These are phyloP conservation scores for Raffaelea ambrosiae DNA, from an alignment of 2,329 filamentous ascomycete species.

Conservation along the genomic window DNA sequence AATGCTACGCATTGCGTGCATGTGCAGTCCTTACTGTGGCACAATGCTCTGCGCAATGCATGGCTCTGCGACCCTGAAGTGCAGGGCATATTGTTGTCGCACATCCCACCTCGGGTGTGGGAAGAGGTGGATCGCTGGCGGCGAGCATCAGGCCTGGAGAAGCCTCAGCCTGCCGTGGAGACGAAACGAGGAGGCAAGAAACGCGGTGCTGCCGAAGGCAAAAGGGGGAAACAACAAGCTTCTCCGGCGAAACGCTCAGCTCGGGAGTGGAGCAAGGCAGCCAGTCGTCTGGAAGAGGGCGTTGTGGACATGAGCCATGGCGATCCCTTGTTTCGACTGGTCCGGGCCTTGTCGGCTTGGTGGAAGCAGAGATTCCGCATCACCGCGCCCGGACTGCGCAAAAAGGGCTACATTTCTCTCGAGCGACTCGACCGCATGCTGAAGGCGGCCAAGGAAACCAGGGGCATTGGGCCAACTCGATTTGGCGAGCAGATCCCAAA, in stretches of 20 bases:
- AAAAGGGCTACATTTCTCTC: conserved; percentile 80
- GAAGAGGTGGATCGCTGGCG: conserved; percentile 68
- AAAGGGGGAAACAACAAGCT: conserved; percentile 26
- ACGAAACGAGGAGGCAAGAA: conserved; percentile 5
- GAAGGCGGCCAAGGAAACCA: conserved; percentile 49
- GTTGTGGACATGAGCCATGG: conserved; percentile 70
- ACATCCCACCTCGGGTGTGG: conserved; percentile 59
- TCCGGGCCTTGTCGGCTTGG: conserved; percentile 70
- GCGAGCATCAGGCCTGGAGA: conserved; percentile 54
- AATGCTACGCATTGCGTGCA: conserved; percentile 79
- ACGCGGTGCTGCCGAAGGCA: conserved; percentile 18
- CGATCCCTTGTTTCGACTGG: conserved; percentile 69
- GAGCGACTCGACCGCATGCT: conserved; percentile 65
- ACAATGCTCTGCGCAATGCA: conserved; percentile 76
- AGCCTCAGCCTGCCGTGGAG: conserved; percentile 8
- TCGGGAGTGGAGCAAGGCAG: conserved; percentile 64
- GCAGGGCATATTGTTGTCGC: conserved; percentile 67
- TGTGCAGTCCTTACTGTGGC: conserved; percentile 79
- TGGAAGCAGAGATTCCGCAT: conserved; percentile 82
- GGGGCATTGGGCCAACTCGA: conserved; percentile 26
- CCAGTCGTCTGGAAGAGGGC: conserved; percentile 60
- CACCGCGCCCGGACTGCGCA: conserved; percentile 73
- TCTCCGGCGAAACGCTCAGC: conserved; percentile 24
- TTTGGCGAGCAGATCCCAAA: conserved; percentile 72
- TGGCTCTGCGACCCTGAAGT: conserved; percentile 75